Conservation (phyloP, 2,329 filamentous ascomycete species). For the Colletotrichum limetticola region DNA sequence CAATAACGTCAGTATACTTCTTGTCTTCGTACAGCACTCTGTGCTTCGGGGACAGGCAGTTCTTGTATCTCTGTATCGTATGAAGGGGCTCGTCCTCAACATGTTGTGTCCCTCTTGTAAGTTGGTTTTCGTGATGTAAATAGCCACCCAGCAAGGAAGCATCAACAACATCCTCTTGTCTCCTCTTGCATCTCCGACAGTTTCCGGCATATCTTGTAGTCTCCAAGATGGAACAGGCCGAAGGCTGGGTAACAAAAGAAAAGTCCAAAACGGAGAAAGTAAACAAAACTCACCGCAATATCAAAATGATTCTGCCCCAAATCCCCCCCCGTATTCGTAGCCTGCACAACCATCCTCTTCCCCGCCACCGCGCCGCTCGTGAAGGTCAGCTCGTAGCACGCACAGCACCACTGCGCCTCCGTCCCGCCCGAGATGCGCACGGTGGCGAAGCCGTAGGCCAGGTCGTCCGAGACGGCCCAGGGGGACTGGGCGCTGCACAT, state of each 20-base stretch:
- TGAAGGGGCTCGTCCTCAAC: background rate
- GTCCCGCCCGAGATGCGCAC: constrained; percentile 56
- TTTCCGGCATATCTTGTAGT: background rate
- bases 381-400: constrained; percentile 70
- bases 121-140: background rate
- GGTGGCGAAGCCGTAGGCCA: constrained; percentile 66
- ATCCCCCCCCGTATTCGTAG: constrained; percentile 68
- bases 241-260: background rate
- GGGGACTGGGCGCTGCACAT: constrained; percentile 64
- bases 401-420: constrained; percentile 61
- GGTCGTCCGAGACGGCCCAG: constrained; percentile 59
- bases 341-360: constrained; percentile 71
- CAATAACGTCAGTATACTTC: background rate
- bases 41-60: no score
- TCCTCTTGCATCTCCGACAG: background rate
- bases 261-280: background rate
- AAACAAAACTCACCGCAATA: constrained; percentile 49
- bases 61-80: background rate
- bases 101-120: background rate
- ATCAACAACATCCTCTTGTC: background rate
- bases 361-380: constrained; percentile 62
- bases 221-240: background rate
- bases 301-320: constrained; percentile 66
- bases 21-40: no score
- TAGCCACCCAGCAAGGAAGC: background rate